These are phyloP conservation scores for Oryza nivara DNA, from an alignment of 176 grass and related monocot genomes.

Conservation along the genomic window DNA sequence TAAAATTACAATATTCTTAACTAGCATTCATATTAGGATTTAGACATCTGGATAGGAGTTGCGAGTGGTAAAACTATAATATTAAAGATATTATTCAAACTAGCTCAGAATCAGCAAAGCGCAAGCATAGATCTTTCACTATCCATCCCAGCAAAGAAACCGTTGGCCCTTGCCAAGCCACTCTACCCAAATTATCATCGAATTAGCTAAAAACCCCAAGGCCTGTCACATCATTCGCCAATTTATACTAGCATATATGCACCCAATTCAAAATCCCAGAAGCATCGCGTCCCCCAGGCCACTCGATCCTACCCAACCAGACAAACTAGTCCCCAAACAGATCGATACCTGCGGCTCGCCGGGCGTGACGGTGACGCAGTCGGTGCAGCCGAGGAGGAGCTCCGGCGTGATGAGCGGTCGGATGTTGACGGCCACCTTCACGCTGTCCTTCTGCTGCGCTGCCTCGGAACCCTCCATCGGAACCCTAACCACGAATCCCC, in stretches of 20 bases:
- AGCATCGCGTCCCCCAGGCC: not conserved
- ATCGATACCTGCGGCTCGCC: conserved; percentile 83
- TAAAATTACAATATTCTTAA: conserved; percentile 6
- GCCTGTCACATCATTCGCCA: not conserved
- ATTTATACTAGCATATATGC: not conserved
- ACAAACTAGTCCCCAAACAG: not conserved
- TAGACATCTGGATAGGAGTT: not conserved
- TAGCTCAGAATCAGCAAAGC: conserved; percentile 5
- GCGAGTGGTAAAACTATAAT: not conserved
- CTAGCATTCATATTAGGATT: not conserved
- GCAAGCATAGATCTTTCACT: conserved; percentile 7
- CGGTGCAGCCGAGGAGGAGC: conserved; percentile 78
- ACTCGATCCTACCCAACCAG: not conserved
- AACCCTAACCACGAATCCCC: conserved; percentile 33
- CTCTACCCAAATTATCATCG: not conserved
- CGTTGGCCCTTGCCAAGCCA: not conserved
- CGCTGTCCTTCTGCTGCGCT: conserved; percentile 64
- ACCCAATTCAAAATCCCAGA: conserved; percentile 3
- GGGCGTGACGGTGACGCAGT: conserved; percentile 74
- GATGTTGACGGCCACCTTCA: conserved; percentile 94
- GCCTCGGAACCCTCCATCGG: conserved; percentile 58
- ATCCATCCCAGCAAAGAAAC: not conserved
- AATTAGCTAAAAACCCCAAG: not conserved
- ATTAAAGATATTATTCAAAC: not conserved
- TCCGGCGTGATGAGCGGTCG: conserved; percentile 86